Evolutionary conservation across 2,329 filamentous ascomycete species (phyloP), one percentile per base, ranked within the genome.

Genomic region (Botrytis squamosa): DNA sequence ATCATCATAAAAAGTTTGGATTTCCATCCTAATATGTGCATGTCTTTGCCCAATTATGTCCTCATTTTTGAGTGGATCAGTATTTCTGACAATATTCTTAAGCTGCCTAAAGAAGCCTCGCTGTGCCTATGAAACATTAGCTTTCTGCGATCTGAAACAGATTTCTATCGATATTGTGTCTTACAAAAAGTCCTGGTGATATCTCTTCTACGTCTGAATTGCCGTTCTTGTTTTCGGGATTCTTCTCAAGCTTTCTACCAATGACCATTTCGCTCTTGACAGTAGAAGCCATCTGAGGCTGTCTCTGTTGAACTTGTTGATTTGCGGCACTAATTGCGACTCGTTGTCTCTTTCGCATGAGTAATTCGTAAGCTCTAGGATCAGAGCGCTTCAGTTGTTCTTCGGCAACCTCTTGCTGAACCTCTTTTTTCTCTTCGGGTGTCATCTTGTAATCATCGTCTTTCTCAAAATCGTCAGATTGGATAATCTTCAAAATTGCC

Each of bases 401-500:
- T 33, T 86, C 82, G 49, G 80, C 78, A 10, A 85, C 76, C 67
- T 85, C 81, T 59, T 83, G 76, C 46, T 87, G 84, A 0, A 89
- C 88, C 64, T 90, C 87, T 62, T 82, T 83, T 16, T 85, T 80
- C 75, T 94, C 92, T 70, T 92, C 89, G 0, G 85, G 83, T 0
- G 89, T 90, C 36, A 95, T 81, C 20, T 86, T 85, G 68, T 90
- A 89, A 18, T 87, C 83, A 73, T 92, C 91, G 76, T 94, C 91
- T 76, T 89, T 86, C 76, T 92, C 90, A 76, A 94, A 93, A 0
- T 91, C 91, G 77, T 95, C 91, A 0, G 91, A 92, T 57, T 91
- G 87, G 4, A 88, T 85, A 73, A 95, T 90, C 2, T 83, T 83
- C 20, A 85, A 82, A 66, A 93, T 87, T 14, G 82, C 81, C 9